Conservation (phyloP, 2,329 filamentous ascomycete genomes). For the Microdochium nivale region DNA sequence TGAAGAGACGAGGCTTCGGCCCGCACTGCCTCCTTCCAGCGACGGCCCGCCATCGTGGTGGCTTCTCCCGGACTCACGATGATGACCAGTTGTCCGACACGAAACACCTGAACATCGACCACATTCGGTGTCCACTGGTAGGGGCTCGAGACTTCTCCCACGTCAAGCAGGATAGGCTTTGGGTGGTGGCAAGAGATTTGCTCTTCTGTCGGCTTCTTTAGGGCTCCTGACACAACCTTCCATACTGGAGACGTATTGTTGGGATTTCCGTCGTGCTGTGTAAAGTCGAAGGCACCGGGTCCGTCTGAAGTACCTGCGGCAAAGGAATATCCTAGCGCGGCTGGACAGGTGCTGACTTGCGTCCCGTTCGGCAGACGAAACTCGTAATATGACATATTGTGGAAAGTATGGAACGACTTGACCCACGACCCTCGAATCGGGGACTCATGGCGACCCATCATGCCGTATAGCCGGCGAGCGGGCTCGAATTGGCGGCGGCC, state of each 20-base stretch:
- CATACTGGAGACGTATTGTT: slow-evolving; percentile 63
- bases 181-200: slow-evolving; percentile 70
- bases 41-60: slow-evolving; percentile 83
- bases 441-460: slow-evolving; percentile 34
- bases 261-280: slow-evolving; percentile 72
- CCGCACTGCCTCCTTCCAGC: slow-evolving; percentile 69
- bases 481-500: slow-evolving; percentile 59
- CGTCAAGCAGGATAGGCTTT: slow-evolving; percentile 82
- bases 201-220: slow-evolving; percentile 60
- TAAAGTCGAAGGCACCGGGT: slow-evolving; percentile 87
- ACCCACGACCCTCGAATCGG: slow-evolving; percentile 57
- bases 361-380: slow-evolving; percentile 69
- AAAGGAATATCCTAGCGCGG: slow-evolving; percentile 85
- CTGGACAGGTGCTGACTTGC: slow-evolving; percentile 67
- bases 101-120: slow-evolving; percentile 78
- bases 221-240: slow-evolving; percentile 62
- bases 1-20: slow-evolving; percentile 28
- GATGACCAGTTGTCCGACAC: slow-evolving; percentile 77
- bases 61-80: slow-evolving; percentile 82
- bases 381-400: slow-evolving; percentile 68
- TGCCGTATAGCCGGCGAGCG: slow-evolving; percentile 36
- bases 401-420: slow-evolving; percentile 77
- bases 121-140: slow-evolving; percentile 90
- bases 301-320: slow-evolving; percentile 89
- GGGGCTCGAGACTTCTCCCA: slow-evolving; percentile 68